Conservation (phyloP, 2,329 filamentous ascomycete genomes). For the Clarireedia hainanense region DNA sequence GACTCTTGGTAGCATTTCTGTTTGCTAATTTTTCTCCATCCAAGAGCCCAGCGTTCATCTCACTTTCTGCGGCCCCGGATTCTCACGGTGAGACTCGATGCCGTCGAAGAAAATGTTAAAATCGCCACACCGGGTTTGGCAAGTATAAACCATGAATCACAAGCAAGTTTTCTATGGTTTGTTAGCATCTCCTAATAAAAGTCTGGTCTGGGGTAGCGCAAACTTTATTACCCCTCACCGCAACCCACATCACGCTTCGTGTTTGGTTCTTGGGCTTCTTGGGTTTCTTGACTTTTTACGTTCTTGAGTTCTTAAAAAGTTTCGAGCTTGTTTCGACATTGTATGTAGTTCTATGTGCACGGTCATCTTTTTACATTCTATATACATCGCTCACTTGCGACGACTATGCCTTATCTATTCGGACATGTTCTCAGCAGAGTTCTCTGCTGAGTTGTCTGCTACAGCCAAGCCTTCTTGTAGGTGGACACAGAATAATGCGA, state of each 20-base stretch:
- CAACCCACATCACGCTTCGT: neutral
- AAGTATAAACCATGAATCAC: neutral
- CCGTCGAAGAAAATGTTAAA: too few species aligned
- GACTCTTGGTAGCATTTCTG: too few species aligned
- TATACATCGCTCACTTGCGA: neutral
- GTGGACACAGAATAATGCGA: too few species aligned
- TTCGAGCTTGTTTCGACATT: neutral
- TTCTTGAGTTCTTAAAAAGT: neutral
- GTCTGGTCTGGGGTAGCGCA: constrained; percentile 4
- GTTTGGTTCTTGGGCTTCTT: neutral
- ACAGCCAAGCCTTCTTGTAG: neutral
- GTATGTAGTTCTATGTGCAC: neutral
- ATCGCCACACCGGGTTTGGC: too few species aligned
- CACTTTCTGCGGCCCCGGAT: too few species aligned
- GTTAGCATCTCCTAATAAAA: neutral
- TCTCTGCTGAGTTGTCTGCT: neutral
- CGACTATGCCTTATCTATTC: neutral
- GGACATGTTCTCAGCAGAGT: neutral
- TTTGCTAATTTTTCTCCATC: too few species aligned
- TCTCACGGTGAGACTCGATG: too few species aligned
- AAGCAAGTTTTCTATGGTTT: neutral
- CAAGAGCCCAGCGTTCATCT: too few species aligned
- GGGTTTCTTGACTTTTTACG: too few species aligned
- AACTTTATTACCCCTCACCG: neutral
- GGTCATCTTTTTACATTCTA: neutral